Evolutionary conservation across 805 yeast species (phyloP), one percentile per base, ranked within the genome.

Genomic region (Tetrapisispora fleetii): DNA sequence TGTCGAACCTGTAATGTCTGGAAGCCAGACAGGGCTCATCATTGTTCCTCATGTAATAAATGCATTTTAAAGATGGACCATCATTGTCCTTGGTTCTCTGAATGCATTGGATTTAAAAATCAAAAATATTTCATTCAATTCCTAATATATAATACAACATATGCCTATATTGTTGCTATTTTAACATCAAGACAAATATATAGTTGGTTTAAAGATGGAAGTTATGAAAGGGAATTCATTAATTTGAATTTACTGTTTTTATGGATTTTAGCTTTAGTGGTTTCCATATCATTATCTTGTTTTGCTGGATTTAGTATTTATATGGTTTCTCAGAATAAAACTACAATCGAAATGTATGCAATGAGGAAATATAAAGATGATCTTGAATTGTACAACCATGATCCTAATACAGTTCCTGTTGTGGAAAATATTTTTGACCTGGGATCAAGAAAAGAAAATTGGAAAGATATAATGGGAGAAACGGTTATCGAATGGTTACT

Each of bases 71-170:
- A 78, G 58, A 90, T 89, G 97, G 97, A 89, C 63, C 97, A 89
- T 62, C 96, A 89, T 67, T 83, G 83, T 52, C 97, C 97, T 0
- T 91, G 98, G 98, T 88, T 89, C 64, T 82, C 95, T 1, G 72
- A 79, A 5, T 90, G 97, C 64, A 77, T 91, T 50, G 98, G 98
- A 0, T 83, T 78, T 65, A 68, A 69, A 28, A 91, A 91, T 65
- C 89, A 85, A 54, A 85, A 88, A 66, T 78, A 71, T 61, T 91
- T 90, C 59, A 63, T 87, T 27, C 95, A 88, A 62, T 84, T 85
- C 59, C 64, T 89, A 47, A 41, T 73, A 7, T 81, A 81, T 58
- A 69, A 78, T 2, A 67, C 79, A 2, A 27, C 75, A 0, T 81
- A 77, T 57, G 63, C 82, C 1, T 50, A 65, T 1, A 48, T 74